phyloP scores from a whole-genome alignment of 2,329 filamentous ascomycete species.

The Dothiorella sarmentorum region DNA sequence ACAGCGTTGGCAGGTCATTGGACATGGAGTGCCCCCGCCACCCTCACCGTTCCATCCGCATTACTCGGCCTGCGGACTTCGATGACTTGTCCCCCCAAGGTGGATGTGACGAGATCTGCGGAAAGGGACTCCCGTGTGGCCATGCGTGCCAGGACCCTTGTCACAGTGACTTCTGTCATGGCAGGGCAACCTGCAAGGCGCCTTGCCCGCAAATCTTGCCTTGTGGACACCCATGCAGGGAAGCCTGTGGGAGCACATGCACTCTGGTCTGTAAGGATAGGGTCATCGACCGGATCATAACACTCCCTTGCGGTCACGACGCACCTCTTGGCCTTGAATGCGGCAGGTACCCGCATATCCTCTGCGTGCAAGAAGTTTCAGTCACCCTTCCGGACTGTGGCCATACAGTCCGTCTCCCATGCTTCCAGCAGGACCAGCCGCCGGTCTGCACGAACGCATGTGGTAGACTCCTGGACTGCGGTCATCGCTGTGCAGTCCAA shows the following conservation, averaged over 20 bases:
- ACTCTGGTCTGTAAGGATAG: neutral
- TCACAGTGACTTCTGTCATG: neutral
- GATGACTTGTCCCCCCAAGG: slow-evolving; percentile 26
- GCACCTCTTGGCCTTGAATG: neutral
- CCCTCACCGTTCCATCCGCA: slow-evolving; percentile 23
- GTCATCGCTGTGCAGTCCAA: neutral
- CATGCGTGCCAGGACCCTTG: neutral
- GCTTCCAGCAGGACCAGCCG: neutral
- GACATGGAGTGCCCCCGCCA: slow-evolving; percentile 31
- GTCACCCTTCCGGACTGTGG: neutral
- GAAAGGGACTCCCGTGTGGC: neutral
- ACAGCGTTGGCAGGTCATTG: slow-evolving; percentile 22
- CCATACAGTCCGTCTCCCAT: neutral
- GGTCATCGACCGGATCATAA: too few relatives aligned
- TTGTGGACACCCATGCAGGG: neutral
- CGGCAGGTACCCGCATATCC: neutral
- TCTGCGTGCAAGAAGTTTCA: neutral
- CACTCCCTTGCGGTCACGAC: neutral
- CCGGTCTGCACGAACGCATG: neutral
- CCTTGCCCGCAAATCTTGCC: neutral
- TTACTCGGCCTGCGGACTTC: slow-evolving; percentile 30
- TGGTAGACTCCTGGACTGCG: neutral
- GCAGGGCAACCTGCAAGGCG: neutral
- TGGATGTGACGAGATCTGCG: slow-evolving; percentile 23
- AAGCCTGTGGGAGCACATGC: neutral